These are phyloP conservation scores for Xerocomus brunneocitrinus DNA, from an alignment of 768 basidiomycete genomes.

Conservation along the genomic window DNA sequence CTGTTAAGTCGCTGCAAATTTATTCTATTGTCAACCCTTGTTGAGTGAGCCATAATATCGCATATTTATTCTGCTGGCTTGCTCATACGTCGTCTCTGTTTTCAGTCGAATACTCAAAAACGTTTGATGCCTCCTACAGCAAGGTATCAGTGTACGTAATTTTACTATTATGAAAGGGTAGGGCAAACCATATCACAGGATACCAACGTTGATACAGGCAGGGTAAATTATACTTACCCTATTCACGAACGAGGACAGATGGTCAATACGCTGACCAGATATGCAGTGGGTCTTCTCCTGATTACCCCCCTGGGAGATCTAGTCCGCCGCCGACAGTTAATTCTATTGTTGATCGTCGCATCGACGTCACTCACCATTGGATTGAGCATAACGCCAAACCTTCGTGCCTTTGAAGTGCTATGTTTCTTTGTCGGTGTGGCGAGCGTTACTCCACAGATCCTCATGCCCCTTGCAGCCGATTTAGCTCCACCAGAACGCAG, in stretches of 20 bases:
- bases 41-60: conserved; percentile 44
- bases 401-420: conserved; percentile 59
- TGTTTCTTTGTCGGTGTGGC: conserved; percentile 67
- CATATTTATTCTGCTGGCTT: not conserved
- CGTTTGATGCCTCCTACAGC: conserved; percentile 35
- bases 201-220: conserved; percentile 64
- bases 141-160: conserved; percentile 30
- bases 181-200: conserved; percentile 32
- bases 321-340: conserved; percentile 66
- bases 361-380: conserved; percentile 65
- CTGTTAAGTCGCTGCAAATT: conserved; percentile 54
- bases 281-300: conserved; percentile 66
- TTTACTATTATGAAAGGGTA: not conserved
- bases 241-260: not conserved
- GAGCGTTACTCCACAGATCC: conserved; percentile 69
- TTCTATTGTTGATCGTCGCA: conserved; percentile 51
- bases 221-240: conserved; percentile 39
- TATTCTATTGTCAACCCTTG: conserved; percentile 82
- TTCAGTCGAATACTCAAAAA: conserved; percentile 33
- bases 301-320: conserved; percentile 84
- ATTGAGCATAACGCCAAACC: conserved; percentile 54
- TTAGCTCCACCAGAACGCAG: conserved; percentile 70
- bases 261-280: conserved; percentile 36
- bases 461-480: conserved; percentile 75
- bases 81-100: not conserved